Evolutionary conservation across 116 monocot genomes (phyloP).

Genomic region (Iris pallida): DNA sequence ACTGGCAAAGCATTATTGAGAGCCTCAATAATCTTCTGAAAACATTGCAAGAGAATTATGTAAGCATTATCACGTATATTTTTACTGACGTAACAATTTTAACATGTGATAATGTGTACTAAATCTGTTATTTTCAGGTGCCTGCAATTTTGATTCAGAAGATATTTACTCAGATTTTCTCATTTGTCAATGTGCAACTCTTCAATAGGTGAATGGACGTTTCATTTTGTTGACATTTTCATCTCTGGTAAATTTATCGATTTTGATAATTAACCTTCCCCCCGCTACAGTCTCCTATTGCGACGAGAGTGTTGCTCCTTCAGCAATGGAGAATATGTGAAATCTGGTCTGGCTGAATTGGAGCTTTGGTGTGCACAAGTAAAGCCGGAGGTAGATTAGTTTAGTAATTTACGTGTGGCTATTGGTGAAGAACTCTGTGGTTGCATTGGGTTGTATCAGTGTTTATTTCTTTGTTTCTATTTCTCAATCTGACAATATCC

Average conservation of each 20-base stretch:
- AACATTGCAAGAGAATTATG: slow-evolving; percentile 73
- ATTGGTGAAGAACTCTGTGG: not conserved
- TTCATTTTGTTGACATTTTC: not conserved
- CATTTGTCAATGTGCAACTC: slow-evolving; percentile 87
- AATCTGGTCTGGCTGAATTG: slow-evolving; percentile 77
- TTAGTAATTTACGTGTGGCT: not conserved
- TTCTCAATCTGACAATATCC: not conserved
- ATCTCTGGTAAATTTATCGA: not conserved
- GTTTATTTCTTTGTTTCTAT: not conserved
- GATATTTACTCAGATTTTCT: slow-evolving; percentile 78
- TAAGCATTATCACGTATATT: slow-evolving; percentile 22
- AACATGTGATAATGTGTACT: not conserved
- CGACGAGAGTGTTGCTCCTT: slow-evolving; percentile 94
- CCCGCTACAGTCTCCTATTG: slow-evolving; percentile 59
- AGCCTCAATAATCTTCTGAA: slow-evolving; percentile 55
- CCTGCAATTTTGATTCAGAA: slow-evolving; percentile 65
- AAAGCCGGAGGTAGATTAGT: slow-evolving; percentile 43
- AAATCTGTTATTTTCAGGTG: slow-evolving; percentile 41
- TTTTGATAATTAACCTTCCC: not conserved
- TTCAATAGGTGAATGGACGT: slow-evolving; percentile 64
- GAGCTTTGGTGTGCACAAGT: slow-evolving; percentile 75
- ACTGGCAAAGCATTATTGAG: slow-evolving; percentile 74
- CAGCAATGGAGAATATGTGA: slow-evolving; percentile 92
- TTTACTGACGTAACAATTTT: not conserved
- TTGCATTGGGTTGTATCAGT: not conserved